phyloP scores from a whole-genome alignment of 2,329 filamentous ascomycete species.

The Cyphellophora europaea region DNA sequence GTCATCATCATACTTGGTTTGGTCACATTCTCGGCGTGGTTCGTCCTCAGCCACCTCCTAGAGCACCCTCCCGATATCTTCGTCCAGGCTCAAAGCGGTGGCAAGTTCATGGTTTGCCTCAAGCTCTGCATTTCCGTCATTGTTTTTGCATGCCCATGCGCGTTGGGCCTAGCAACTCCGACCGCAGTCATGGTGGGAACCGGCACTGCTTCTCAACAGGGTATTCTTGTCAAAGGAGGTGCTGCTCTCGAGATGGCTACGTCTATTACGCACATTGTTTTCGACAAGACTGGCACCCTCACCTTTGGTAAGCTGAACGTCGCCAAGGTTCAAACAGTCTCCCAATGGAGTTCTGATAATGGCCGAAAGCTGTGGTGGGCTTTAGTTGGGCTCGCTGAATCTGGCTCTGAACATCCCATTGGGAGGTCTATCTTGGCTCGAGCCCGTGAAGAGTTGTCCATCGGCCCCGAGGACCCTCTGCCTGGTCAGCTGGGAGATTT shows the following conservation, averaged over 20 bases:
- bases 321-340: constrained; percentile 57
- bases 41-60: constrained; percentile 83
- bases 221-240: constrained; percentile 95
- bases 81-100: constrained; percentile 67
- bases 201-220: constrained; percentile 89
- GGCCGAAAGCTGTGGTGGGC: constrained; percentile 82
- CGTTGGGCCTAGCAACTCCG: constrained; percentile 87
- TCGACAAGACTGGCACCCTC: constrained; percentile 94
- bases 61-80: constrained; percentile 83
- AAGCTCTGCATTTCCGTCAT: constrained; percentile 98
- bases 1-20: constrained; percentile 76
- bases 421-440: constrained; percentile 74
- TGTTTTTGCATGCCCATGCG: constrained; percentile 94
- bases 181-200: constrained; percentile 99
- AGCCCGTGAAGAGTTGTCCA: constrained; percentile 65
- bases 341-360: constrained; percentile 61
- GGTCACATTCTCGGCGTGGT: constrained; percentile 82
- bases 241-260: constrained; percentile 85
- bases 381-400: constrained; percentile 89
- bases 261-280: constrained; percentile 78
- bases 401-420: constrained; percentile 90
- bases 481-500: constrained; percentile 84
- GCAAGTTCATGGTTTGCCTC: constrained; percentile 90
- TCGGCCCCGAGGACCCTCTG: constrained; percentile 63
- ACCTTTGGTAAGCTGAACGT: constrained; percentile 95